Evolutionary conservation across 192 early-diverging fungal species (phyloP).

Genomic region (Linnemannia zychae): DNA sequence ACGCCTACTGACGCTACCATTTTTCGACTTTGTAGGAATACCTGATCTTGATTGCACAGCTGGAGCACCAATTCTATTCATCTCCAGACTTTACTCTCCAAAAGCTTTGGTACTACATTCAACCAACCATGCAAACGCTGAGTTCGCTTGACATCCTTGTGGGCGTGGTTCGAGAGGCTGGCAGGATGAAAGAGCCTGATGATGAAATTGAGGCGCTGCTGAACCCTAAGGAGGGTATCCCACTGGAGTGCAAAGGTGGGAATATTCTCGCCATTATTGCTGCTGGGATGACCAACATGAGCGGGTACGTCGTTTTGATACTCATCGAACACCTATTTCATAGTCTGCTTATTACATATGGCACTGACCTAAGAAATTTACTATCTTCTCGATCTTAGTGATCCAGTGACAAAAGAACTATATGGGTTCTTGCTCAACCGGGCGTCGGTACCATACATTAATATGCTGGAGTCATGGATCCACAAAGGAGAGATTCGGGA

Average conservation of each 20-base stretch:
- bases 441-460: constrained; percentile 85
- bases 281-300: constrained; percentile 72
- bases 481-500: constrained; percentile 91
- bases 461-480: constrained; percentile 91
- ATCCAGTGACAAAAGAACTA: constrained; percentile 78
- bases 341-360: neutral
- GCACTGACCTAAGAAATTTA: neutral
- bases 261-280: constrained; percentile 83
- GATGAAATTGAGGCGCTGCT: constrained; percentile 63
- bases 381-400: constrained; percentile 60
- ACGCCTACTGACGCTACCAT: neutral
- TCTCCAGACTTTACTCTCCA: constrained; percentile 88
- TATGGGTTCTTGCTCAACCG: constrained; percentile 84
- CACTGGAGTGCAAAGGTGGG: constrained; percentile 78
- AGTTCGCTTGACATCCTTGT: constrained; percentile 61
- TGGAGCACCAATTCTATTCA: constrained; percentile 87
- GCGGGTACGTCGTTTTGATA: constrained; percentile 67
- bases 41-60: constrained; percentile 83
- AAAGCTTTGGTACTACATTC: constrained; percentile 91
- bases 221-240: constrained; percentile 60
- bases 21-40: constrained; percentile 76
- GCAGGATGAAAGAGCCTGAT: constrained; percentile 36
- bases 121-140: constrained; percentile 78
- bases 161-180: constrained; percentile 53
- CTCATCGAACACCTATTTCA: neutral